These are phyloP conservation scores for Calonectria hawksworthii DNA, from an alignment of 2,329 filamentous ascomycete species.

Conservation along the genomic window DNA sequence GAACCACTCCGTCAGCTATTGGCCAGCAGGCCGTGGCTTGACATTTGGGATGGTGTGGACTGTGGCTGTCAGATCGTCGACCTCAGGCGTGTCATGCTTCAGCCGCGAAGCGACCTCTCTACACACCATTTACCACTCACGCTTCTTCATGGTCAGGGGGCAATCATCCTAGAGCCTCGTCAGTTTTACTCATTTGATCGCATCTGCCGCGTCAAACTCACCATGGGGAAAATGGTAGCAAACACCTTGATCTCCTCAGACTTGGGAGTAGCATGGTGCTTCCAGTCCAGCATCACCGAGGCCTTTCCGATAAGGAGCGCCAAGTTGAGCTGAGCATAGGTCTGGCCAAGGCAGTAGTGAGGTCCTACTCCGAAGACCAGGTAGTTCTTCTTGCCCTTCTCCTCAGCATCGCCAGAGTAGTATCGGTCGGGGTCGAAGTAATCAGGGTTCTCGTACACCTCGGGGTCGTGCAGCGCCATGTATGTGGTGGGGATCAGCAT, in stretches of 20 bases:
- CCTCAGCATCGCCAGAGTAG: slow-evolving; percentile 90
- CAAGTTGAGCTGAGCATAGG: slow-evolving; percentile 90
- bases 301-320: slow-evolving; percentile 93
- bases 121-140: slow-evolving; percentile 58
- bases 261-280: slow-evolving; percentile 84
- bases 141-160: slow-evolving; percentile 78
- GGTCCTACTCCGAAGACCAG: slow-evolving; percentile 96
- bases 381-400: slow-evolving; percentile 91
- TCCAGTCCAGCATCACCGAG: slow-evolving; percentile 88
- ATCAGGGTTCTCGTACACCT: slow-evolving; percentile 92
- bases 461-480: slow-evolving; percentile 90
- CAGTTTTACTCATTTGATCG: slow-evolving; percentile 30
- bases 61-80: slow-evolving; percentile 17
- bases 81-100: slow-evolving; percentile 20
- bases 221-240: slow-evolving; percentile 97
- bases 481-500: slow-evolving; percentile 97
- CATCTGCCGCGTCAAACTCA: slow-evolving; percentile 59
- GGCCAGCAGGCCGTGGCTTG: not conserved
- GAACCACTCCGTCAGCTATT: not conserved
- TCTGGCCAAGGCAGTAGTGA: slow-evolving; percentile 96
- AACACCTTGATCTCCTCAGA: slow-evolving; percentile 99
- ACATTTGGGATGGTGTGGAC: not conserved
- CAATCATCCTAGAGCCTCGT: slow-evolving; percentile 79
- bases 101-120: slow-evolving; percentile 18
- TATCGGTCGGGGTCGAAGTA: slow-evolving; percentile 92